Base-by-base conservation (phyloP, 257 asterid genomes). In the Ophiorrhiza pumila region DNA sequence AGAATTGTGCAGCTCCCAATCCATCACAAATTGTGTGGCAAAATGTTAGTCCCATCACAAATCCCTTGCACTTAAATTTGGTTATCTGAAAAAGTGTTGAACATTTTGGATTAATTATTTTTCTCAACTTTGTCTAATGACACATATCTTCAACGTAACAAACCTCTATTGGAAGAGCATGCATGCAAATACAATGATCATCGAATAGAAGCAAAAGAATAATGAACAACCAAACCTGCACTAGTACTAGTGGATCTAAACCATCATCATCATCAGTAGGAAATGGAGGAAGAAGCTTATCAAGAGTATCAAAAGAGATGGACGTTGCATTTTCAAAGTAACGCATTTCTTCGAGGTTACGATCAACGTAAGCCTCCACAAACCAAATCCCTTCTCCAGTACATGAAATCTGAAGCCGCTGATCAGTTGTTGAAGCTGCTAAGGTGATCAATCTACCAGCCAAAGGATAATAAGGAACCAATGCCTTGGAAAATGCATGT, bases 1-100 rank as follows among this genome's bases (percentile, higher is more conserved):
- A 68, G 75, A 85, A 87, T 52, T 87, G 92, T 17, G 92, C 90
- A n/a, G 92, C 88, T 60, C 92, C 88, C 6, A 87, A 76, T 22
- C 92, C 92, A 22, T 83, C 88, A 53, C 90, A 81, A 25, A 83
- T 68, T 71, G 80, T 76, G 74, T 87, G 89, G 81, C 87, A 81
- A 57, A 87, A 87, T 57, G 75, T 76, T 6, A 87, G 80, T 20
- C 90, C 90, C 59, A 85, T 78, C 32, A 81, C 88, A 55, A 83
- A 83, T 10, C 89, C 88, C 0, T 67, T 58, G 57, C 91, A 87
- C 23, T 70, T 74, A 55, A 87, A 87, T 73, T 83, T 74, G 8
- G 89, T 84, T 65, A 86, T 81, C 85, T 83, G 74, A 25, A 10
- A 22, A 63, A 5, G 0, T n/a, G n/a, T n/a, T n/a, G n/a, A n/a